Evolutionary conservation across 495 filamentous ascomycete genomes (phyloP).

Genomic region (Penicillium dipodomyicola): DNA sequence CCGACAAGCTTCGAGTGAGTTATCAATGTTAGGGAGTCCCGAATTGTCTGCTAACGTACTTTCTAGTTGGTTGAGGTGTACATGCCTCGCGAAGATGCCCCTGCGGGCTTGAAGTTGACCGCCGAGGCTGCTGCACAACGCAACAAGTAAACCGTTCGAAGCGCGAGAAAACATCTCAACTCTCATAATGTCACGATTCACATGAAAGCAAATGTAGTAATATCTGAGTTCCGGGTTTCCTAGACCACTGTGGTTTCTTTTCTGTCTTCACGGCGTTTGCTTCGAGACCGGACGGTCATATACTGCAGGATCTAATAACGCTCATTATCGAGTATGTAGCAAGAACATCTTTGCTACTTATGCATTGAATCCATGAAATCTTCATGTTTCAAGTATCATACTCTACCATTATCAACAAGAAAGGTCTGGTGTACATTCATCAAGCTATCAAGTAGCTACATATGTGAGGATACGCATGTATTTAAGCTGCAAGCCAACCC

Average conservation of each 20-base stretch:
- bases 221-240: neutral
- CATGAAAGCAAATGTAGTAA: conserved; percentile 1
- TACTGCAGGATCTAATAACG: neutral
- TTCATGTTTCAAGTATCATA: neutral
- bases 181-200: neutral
- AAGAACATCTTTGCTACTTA: neutral
- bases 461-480: neutral
- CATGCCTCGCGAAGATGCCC: conserved; percentile 80
- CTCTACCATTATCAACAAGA: neutral
- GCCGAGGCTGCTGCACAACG: conserved; percentile 64
- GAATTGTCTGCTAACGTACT: conserved; percentile 23
- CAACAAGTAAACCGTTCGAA: conserved; percentile 50
- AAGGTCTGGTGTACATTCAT: neutral
- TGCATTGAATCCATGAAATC: neutral
- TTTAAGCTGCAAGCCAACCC: neutral
- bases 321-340: neutral
- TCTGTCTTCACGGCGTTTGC: conserved; percentile 1
- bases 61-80: conserved; percentile 80
- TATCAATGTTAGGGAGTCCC: neutral
- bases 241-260: neutral
- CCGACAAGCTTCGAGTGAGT: conserved; percentile 46
- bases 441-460: neutral
- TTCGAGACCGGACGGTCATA: neutral
- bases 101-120: conserved; percentile 62
- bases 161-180: neutral